phyloP scores from a whole-genome alignment of 768 basidiomycete species.

The Suillus paluster region DNA sequence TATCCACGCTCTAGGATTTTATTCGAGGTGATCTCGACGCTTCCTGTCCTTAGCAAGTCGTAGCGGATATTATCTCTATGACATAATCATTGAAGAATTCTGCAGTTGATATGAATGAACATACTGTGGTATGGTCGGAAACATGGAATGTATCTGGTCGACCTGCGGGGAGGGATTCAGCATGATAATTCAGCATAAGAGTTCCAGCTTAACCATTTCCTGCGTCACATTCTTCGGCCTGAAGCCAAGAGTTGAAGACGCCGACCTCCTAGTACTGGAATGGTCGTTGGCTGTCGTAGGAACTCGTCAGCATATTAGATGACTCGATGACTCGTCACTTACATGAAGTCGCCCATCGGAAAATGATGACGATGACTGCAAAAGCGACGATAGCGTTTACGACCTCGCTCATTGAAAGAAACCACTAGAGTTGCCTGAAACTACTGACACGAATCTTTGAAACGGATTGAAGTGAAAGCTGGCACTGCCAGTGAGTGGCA shows the following conservation, averaged over 20 bases:
- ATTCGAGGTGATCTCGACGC: conserved; percentile 74
- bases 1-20: conserved; percentile 83
- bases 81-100: not conserved
- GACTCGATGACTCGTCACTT: conserved; percentile 24
- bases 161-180: conserved; percentile 45
- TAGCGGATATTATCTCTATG: conserved; percentile 82
- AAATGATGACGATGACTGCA: conserved; percentile 77
- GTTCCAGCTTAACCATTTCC: conserved; percentile 63
- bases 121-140: conserved; percentile 82
- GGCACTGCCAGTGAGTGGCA: not conserved
- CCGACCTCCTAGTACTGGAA: conserved; percentile 24
- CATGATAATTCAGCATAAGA: conserved; percentile 20
- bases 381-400: conserved; percentile 85
- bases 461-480: conserved; percentile 2
- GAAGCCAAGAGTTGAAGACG: conserved; percentile 65
- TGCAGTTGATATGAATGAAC: conserved; percentile 23
- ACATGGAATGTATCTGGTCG: conserved; percentile 75
- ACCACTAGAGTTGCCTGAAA: not conserved
- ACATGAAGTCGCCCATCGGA: conserved; percentile 79
- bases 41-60: conserved; percentile 81
- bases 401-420: conserved; percentile 68
- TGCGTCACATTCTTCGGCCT: conserved; percentile 77
- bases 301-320: conserved; percentile 4
- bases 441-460: not conserved
- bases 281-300: conserved; percentile 18